phyloP scores from a whole-genome alignment of 1,284 basidiomycete genomes.

The Marasmius oreades region DNA sequence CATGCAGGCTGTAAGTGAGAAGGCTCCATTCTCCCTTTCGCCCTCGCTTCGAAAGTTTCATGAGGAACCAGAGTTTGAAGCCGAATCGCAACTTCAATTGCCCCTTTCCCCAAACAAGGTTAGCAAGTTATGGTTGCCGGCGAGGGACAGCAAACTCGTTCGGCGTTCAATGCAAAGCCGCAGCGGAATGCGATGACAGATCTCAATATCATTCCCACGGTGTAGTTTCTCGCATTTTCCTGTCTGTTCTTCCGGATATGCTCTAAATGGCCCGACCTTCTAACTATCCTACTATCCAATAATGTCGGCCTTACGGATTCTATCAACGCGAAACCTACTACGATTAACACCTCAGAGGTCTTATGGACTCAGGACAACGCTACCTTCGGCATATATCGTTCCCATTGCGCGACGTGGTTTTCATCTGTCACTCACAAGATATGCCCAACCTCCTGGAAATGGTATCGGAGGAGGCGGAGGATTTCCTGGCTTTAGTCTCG shows the following conservation, averaged over 20 bases:
- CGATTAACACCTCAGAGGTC: constrained; percentile 7
- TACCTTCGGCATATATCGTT: not conserved
- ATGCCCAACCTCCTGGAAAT: constrained; percentile 34
- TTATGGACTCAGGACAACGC: not conserved
- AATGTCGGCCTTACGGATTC: not conserved
- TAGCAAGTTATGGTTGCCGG: too few relatives aligned
- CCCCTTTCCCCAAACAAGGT: too few relatives aligned
- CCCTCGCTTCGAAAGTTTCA: too few relatives aligned
- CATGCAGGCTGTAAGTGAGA: too few relatives aligned
- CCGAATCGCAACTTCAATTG: too few relatives aligned
- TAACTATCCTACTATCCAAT: not conserved
- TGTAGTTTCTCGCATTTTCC: too few relatives aligned
- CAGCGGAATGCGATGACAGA: too few relatives aligned
- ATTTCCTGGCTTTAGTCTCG: constrained; percentile 54
- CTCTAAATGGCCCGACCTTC: not conserved
- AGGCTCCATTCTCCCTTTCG: too few relatives aligned
- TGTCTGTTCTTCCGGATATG: not conserved
- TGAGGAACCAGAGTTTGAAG: too few relatives aligned
- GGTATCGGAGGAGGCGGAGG: constrained; percentile 33
- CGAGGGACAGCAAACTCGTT: too few relatives aligned
- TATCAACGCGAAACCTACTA: constrained; percentile 3
- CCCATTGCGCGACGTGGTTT: constrained; percentile 10
- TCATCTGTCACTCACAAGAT: constrained; percentile 18
- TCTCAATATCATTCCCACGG: too few relatives aligned
- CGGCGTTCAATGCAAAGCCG: too few relatives aligned